Conservation (phyloP, 2,329 filamentous ascomycete species). For the Amesomyces nigricolor region DNA sequence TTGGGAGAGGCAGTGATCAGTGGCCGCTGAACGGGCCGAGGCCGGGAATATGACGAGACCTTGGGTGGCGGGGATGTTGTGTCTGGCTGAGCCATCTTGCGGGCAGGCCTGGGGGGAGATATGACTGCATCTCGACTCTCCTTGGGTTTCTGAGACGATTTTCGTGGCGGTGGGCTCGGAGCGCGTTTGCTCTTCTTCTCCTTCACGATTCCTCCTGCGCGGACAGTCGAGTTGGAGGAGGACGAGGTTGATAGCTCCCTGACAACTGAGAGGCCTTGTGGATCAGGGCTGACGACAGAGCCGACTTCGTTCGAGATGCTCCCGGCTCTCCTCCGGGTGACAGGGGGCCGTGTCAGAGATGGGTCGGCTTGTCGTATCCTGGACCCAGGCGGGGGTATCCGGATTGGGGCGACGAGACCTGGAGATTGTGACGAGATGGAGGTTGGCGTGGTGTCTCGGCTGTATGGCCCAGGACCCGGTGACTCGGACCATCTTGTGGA, state of each 20-base stretch:
- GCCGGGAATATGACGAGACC: conserved; percentile 24
- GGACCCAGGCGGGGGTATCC: conserved; percentile 40
- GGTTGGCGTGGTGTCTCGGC: conserved; percentile 71
- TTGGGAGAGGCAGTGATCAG: conserved; percentile 29
- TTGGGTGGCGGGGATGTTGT: conserved; percentile 24
- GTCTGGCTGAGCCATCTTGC: conserved; percentile 26
- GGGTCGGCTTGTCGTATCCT: conserved; percentile 49
- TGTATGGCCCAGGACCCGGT: conserved; percentile 63
- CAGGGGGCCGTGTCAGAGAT: conserved; percentile 51
- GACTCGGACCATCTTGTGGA: conserved; percentile 73
- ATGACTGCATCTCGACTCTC: conserved; percentile 34
- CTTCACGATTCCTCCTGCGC: conserved; percentile 44
- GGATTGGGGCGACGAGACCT: conserved; percentile 47
- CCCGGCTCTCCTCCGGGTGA: conserved; percentile 53
- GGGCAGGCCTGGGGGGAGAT: conserved; percentile 37
- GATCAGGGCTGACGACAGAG: conserved; percentile 38
- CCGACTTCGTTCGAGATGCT: conserved; percentile 50
- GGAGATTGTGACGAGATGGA: conserved; percentile 73
- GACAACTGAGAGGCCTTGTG: conserved; percentile 57
- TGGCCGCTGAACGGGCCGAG: conserved; percentile 26
- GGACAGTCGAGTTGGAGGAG: conserved; percentile 64
- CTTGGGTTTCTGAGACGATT: conserved; percentile 53
- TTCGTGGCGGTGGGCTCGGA: conserved; percentile 57
- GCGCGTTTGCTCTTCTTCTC: conserved; percentile 43
- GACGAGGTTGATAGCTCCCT: conserved; percentile 67